A percentile compares a stretch with the other conserved stretches of the same genome.
These are phyloP conservation scores for Colletotrichum neosansevieriae DNA, from an alignment of 2,329 filamentous ascomycete species.

Conservation along the genomic window DNA sequence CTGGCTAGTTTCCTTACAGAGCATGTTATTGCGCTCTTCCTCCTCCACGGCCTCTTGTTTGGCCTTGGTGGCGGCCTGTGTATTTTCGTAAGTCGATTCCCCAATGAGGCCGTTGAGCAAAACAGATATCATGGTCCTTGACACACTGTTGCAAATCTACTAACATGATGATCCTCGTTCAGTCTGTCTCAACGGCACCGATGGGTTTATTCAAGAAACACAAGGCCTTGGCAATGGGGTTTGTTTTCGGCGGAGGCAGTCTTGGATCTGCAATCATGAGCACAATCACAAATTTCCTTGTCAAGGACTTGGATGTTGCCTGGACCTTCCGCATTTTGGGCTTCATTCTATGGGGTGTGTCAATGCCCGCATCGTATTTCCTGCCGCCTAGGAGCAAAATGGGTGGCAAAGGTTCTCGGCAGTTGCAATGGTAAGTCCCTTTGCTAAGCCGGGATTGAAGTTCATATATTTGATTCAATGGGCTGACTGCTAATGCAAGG, in stretches of 20 bases:
- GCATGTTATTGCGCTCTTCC: slow-evolving; percentile 43
- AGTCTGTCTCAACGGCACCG: slow-evolving; percentile 46
- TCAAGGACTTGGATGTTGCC: slow-evolving; percentile 42
- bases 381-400: slow-evolving; percentile 16
- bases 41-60: slow-evolving; percentile 46
- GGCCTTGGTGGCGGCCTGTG: slow-evolving; percentile 45
- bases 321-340: slow-evolving; percentile 47
- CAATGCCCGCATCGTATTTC: slow-evolving; percentile 45
- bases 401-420: slow-evolving; percentile 12
- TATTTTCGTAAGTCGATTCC: slow-evolving; percentile 41
- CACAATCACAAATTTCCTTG: slow-evolving; percentile 43
- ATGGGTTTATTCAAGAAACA: slow-evolving; percentile 45
- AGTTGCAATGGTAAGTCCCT: slow-evolving; percentile 44
- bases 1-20: slow-evolving; percentile 44
- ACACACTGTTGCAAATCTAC: background rate
- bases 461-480: too few species aligned
- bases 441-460: too few species aligned
- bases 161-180: background rate
- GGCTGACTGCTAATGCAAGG: slow-evolving; percentile 37
- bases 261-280: slow-evolving; percentile 46
- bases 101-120: background rate
- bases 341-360: slow-evolving; percentile 46
- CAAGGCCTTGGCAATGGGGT: slow-evolving; percentile 45
- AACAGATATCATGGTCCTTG: background rate
- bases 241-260: slow-evolving; percentile 46